Evolutionary conservation across 352 stramenopile species (phyloP).

Genomic region (Aphanomyces stellatus): DNA sequence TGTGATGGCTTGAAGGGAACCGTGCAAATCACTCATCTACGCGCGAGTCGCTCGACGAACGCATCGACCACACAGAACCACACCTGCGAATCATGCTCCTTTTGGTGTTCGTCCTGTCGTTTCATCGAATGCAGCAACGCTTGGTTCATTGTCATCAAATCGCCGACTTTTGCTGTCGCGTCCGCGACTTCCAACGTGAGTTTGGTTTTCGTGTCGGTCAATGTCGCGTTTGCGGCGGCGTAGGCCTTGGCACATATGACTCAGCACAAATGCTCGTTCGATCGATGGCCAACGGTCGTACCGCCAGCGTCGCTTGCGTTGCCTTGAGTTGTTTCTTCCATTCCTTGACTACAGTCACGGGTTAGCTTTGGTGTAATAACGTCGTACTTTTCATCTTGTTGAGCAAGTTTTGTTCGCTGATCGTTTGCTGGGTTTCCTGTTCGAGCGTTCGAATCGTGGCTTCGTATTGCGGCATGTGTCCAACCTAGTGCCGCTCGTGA

Average conservation of each 20-base stretch:
- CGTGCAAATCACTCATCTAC: slow-evolving; percentile 32
- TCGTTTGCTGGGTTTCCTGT: slow-evolving; percentile 47
- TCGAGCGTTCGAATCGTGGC: slow-evolving; percentile 47
- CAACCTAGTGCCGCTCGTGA: slow-evolving; percentile 30
- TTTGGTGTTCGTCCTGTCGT: slow-evolving; percentile 53
- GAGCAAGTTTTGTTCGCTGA: slow-evolving; percentile 38
- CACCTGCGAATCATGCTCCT: slow-evolving; percentile 8
- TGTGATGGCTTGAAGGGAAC: slow-evolving; percentile 40
- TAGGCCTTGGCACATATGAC: too few relatives aligned
- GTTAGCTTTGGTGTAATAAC: too few relatives aligned
- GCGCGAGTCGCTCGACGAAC: slow-evolving; percentile 41
- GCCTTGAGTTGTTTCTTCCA: slow-evolving; percentile 43
- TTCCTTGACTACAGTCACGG: slow-evolving; percentile 19
- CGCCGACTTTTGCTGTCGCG: neutral
- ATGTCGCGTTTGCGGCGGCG: slow-evolving; percentile 25
- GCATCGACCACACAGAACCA: neutral
- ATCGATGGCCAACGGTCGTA: too few relatives aligned
- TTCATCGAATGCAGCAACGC: slow-evolving; percentile 54
- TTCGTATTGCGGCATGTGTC: slow-evolving; percentile 42
- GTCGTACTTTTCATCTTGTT: slow-evolving; percentile 24
- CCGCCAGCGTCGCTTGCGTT: slow-evolving; percentile 45
- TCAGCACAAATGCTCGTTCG: too few relatives aligned
- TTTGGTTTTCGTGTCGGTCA: slow-evolving; percentile 26
- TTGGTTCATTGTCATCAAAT: slow-evolving; percentile 43
- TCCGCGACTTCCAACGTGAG: slow-evolving; percentile 6